phyloP scores from a whole-genome alignment of 768 basidiomycete genomes.

The Harrya chromipes region DNA sequence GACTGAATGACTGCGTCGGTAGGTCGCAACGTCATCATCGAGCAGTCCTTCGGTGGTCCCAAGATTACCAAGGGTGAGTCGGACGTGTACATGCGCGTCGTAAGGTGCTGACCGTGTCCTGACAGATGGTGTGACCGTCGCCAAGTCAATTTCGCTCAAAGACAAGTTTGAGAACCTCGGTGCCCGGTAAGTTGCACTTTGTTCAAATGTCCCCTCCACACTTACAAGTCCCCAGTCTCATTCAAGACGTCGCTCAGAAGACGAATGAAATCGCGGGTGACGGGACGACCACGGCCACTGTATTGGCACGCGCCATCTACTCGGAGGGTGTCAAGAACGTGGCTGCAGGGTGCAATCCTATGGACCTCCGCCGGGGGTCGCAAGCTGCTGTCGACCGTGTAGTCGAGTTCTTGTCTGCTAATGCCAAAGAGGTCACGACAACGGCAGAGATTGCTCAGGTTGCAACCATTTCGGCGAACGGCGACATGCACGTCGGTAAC shows the following conservation, averaged over 20 bases:
- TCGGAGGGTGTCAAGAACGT: conserved; percentile 99
- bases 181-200: conserved; percentile 66
- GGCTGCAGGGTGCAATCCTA: conserved; percentile 98
- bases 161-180: conserved; percentile 99
- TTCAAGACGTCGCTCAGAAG: conserved; percentile 95
- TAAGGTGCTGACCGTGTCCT: conserved; percentile 5
- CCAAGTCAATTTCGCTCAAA: conserved; percentile 89
- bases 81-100: background rate
- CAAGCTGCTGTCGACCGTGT: conserved; percentile 97
- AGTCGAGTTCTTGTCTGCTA: conserved; percentile 81
- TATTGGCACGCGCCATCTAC: conserved; percentile 96
- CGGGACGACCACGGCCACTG: conserved; percentile 97
- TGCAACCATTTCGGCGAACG: conserved; percentile 87
- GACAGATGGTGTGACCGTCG: conserved; percentile 94
- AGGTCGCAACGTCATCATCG: conserved; percentile 99
- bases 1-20: conserved; percentile 12
- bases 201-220: background rate
- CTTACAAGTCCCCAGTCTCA: conserved; percentile 49
- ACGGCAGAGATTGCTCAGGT: conserved; percentile 98
- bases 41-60: conserved; percentile 84
- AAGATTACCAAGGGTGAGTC: conserved; percentile 92
- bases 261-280: conserved; percentile 98
- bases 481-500: conserved; percentile 85
- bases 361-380: conserved; percentile 98
- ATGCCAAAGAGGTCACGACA: conserved; percentile 94